Percentiles rank a stretch among this genome's conserved stretches.
Evolutionary conservation across 257 asterid genomes (phyloP).

Genomic region (Solanum appendiculatum): DNA sequence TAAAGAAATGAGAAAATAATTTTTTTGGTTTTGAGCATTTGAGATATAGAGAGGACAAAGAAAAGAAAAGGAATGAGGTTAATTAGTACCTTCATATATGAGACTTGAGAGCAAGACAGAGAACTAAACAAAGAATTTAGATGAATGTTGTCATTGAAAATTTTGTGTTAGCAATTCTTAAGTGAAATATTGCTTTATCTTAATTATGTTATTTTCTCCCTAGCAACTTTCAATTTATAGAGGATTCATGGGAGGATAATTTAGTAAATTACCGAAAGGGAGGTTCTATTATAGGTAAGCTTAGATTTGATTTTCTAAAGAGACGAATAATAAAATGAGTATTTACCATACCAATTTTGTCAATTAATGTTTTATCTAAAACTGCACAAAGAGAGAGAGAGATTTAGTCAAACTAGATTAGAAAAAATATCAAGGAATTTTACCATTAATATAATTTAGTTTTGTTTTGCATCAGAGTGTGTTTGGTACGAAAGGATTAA

Average conservation of each 20-base stretch:
- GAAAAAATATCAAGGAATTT: no score
- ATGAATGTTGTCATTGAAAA: background rate
- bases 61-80: background rate
- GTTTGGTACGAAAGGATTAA: no score
- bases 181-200: no score
- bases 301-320: background rate
- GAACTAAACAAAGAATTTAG: background rate
- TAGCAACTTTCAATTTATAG: background rate
- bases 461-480: no score
- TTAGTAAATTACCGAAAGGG: background rate
- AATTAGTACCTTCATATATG: background rate
- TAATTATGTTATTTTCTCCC: background rate
- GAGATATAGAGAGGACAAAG: background rate
- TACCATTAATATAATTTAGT: no score
- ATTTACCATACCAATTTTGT: background rate
- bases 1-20: background rate
- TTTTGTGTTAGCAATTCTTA: background rate
- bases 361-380: background rate
- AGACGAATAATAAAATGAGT: background rate
- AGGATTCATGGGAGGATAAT: background rate
- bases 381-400: background rate
- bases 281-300: background rate
- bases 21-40: background rate
- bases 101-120: background rate
- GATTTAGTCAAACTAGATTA: background rate